phyloP scores from a whole-genome alignment of 208 protist species.

The Trypanosoma mega region DNA sequence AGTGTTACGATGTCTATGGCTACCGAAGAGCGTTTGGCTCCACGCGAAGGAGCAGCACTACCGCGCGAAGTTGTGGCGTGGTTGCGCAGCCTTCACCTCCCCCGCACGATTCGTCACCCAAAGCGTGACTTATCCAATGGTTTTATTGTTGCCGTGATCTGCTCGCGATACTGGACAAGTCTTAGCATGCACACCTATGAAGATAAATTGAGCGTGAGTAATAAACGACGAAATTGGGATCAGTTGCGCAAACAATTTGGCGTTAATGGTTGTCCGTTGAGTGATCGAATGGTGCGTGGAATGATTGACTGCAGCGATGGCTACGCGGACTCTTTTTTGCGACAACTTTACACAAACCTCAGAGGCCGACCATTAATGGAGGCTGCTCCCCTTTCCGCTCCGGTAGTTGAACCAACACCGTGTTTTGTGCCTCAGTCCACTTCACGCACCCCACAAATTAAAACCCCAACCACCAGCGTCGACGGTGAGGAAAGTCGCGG shows the following conservation, averaged over 20 bases:
- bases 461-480: background rate
- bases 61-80: slow-evolving; percentile 90
- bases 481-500: background rate
- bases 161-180: slow-evolving; percentile 88
- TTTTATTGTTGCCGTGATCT: slow-evolving; percentile 92
- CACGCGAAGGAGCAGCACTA: slow-evolving; percentile 28
- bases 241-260: slow-evolving; percentile 69
- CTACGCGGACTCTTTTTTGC: slow-evolving; percentile 73
- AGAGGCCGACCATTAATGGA: slow-evolving; percentile 65
- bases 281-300: slow-evolving; percentile 68
- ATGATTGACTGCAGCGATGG: slow-evolving; percentile 70
- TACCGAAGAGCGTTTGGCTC: background rate
- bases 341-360: slow-evolving; percentile 76
- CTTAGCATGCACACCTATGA: slow-evolving; percentile 92
- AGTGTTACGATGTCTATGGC: background rate
- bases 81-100: slow-evolving; percentile 88
- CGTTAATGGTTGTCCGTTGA: slow-evolving; percentile 58
- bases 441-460: background rate
- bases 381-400: slow-evolving; percentile 33
- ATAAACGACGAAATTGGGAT: slow-evolving; percentile 91
- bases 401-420: slow-evolving; percentile 22
- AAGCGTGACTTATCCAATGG: slow-evolving; percentile 92
- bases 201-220: slow-evolving; percentile 59
- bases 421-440: slow-evolving; percentile 13
- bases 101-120: slow-evolving; percentile 70